Evolutionary conservation across 257 asterid genomes (phyloP), one percentile per base, ranked within the genome.

Genomic region (Gentiana straminea): DNA sequence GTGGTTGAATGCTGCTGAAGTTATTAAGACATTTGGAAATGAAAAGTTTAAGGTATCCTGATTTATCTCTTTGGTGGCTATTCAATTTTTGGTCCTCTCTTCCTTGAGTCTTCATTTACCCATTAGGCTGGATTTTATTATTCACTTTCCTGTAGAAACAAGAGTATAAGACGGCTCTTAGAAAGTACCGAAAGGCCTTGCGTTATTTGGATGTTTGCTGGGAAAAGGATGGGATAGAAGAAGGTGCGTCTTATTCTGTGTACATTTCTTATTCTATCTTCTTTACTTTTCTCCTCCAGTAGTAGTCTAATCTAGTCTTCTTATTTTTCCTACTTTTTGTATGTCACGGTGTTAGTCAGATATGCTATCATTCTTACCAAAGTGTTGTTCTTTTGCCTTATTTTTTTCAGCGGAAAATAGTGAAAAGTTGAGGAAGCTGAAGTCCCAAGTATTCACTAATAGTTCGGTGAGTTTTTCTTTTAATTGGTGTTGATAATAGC

Each of bases 221-320:
- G 98, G 98, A 92, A 53, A 92, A 92, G 73, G 98, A 92, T n/a
- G 97, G 83, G 68, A 86, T 92, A 43, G 94, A 92, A 65, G 86
- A 87, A 81, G 97, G 97, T 75, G 63, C 50, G 55, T 5, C 2
- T 2, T 24, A 24, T 24, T 24, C 24, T 24, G 24, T 24, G 24
- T 24, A 24, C 24, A 24, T 24, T 24, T 24, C 24, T 24, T 24
- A 24, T 24, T 39, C 44, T 39, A 39, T 39, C 0, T 33, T n/a
- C 13, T 35, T 24, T 15, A 47, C 35, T 54, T 53, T 37, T 38
- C 13, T 52, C 45, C 39, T 44, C 47, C 4, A 33, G 55, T 37
- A 12, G n/a, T 37, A 49, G 13, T 35, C 37, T 55, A 35, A 35
- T 1, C 33, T 62, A 45, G 8, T 45, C 13, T n/a, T 33, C 9